Percentiles rank a stretch among this genome's conserved stretches.
These are phyloP conservation scores for Aspergillus affinis DNA, from an alignment of 495 filamentous ascomycete species.

Conservation along the genomic window DNA sequence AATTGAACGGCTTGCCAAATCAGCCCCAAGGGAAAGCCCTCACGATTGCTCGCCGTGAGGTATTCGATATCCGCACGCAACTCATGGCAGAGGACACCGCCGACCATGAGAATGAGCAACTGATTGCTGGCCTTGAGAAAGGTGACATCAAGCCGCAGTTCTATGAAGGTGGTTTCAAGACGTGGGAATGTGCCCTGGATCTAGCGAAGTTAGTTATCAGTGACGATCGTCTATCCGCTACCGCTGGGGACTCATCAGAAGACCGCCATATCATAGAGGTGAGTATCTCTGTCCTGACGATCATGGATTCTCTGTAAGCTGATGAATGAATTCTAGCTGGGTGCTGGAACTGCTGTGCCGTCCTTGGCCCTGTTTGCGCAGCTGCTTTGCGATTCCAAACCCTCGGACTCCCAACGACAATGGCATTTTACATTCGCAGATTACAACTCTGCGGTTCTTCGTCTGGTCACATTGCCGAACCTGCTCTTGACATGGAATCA, in stretches of 20 bases:
- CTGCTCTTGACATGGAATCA: conserved; percentile 75
- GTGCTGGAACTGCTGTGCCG: conserved; percentile 87
- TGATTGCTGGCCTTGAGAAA: conserved; percentile 62
- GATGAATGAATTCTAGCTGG: conserved; percentile 56
- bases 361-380: conserved; percentile 74
- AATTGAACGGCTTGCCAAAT: conserved; percentile 50
- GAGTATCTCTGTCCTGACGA: conserved; percentile 22
- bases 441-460: conserved; percentile 84
- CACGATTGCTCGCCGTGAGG: conserved; percentile 75
- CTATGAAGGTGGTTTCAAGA: conserved; percentile 99
- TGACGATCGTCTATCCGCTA: conserved; percentile 12
- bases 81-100: conserved; percentile 82
- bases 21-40: conserved; percentile 25
- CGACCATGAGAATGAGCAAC: conserved; percentile 41
- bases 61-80: conserved; percentile 92
- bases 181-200: conserved; percentile 94
- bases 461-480: conserved; percentile 87
- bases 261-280: conserved; percentile 74
- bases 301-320: neutral
- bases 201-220: conserved; percentile 61
- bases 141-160: conserved; percentile 86
- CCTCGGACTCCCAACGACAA: conserved; percentile 20
- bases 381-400: conserved; percentile 47
- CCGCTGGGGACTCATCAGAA: conserved; percentile 27
- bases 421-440: conserved; percentile 76